These are phyloP conservation scores for Zymoseptoria crescenta DNA, from an alignment of 2,329 filamentous ascomycete genomes.

Conservation along the genomic window DNA sequence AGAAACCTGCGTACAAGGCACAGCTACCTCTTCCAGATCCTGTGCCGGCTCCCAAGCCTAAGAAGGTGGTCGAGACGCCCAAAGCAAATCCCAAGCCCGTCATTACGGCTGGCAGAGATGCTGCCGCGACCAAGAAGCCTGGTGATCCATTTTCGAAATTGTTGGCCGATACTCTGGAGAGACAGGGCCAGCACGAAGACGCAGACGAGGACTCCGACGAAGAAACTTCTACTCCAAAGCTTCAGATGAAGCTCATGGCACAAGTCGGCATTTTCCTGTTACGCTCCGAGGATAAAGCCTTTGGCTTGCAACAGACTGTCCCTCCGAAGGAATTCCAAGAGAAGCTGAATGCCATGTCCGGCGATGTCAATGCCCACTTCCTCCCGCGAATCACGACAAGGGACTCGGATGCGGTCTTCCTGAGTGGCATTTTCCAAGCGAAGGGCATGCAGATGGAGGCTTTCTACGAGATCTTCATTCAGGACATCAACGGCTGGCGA, in stretches of 20 bases:
- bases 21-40: slow-evolving; percentile 8
- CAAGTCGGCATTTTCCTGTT: slow-evolving; percentile 11
- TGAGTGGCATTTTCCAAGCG: background rate
- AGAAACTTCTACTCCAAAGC: background rate
- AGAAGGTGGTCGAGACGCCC: background rate
- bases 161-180: slow-evolving; percentile 1
- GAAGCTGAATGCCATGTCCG: slow-evolving; percentile 3
- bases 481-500: slow-evolving; percentile 4
- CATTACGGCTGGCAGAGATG: background rate
- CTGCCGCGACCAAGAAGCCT: slow-evolving; percentile 3
- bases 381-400: slow-evolving; percentile 11
- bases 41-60: slow-evolving; percentile 3
- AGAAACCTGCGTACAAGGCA: slow-evolving; percentile 4
- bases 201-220: slow-evolving; percentile 4
- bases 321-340: slow-evolving; percentile 6
- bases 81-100: background rate
- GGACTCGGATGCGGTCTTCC: slow-evolving; percentile 3
- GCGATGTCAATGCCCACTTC: slow-evolving; percentile 7
- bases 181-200: background rate
- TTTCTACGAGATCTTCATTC: slow-evolving; percentile 7
- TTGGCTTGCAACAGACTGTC: slow-evolving; percentile 1
- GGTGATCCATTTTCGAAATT: slow-evolving; percentile 9
- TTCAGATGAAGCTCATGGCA: slow-evolving; percentile 8
- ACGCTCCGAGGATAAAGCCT: slow-evolving; percentile 1
- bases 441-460: background rate